A percentile compares a stretch with the other conserved stretches of the same genome.
phyloP scores from a whole-genome alignment of 1,284 basidiomycete genomes.

The Volvariella volvacea region DNA sequence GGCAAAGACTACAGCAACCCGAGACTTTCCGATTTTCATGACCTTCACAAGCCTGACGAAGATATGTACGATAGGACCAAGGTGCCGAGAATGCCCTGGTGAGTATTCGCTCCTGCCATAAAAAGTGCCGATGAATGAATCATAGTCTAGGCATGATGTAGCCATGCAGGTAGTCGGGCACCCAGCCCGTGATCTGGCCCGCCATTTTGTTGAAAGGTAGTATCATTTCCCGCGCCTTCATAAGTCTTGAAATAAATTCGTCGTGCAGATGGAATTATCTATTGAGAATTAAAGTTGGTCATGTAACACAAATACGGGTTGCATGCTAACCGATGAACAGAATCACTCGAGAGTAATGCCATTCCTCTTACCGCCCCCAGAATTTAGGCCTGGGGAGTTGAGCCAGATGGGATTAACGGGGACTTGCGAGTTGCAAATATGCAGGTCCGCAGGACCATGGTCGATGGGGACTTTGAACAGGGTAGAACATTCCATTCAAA shows the following conservation, averaged over 20 bases:
- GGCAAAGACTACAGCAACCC: slow-evolving; percentile 95
- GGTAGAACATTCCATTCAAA: slow-evolving; percentile 92
- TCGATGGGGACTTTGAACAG: slow-evolving; percentile 86
- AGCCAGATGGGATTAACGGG: slow-evolving; percentile 82
- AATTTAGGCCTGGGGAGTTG: slow-evolving; percentile 84
- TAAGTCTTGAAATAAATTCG: slow-evolving; percentile 14
- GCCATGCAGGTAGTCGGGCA: slow-evolving; percentile 95
- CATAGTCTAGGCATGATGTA: slow-evolving; percentile 86
- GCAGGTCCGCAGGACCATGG: slow-evolving; percentile 94
- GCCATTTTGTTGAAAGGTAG: slow-evolving; percentile 92
- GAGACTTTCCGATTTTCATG: slow-evolving; percentile 83
- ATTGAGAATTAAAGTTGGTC: slow-evolving; percentile 78
- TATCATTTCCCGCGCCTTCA: slow-evolving; percentile 11
- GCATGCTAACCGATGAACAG: slow-evolving; percentile 25
- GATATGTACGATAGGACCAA: slow-evolving; percentile 92
- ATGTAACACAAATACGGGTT: slow-evolving; percentile 5
- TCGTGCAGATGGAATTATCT: slow-evolving; percentile 79
- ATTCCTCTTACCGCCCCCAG: slow-evolving; percentile 90
- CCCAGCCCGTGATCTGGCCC: slow-evolving; percentile 89
- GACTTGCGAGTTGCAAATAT: slow-evolving; percentile 97
- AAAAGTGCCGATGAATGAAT: slow-evolving; percentile 1
- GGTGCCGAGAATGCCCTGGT: slow-evolving; percentile 97
- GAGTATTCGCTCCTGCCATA: slow-evolving; percentile 15
- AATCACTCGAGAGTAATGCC: slow-evolving; percentile 92
- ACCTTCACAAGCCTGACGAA: slow-evolving; percentile 85